Percentiles rank a stretch among this genome's conserved stretches.
Evolutionary conservation across 2,329 filamentous ascomycete species (phyloP).

Genomic region (Meredithiella fracta): DNA sequence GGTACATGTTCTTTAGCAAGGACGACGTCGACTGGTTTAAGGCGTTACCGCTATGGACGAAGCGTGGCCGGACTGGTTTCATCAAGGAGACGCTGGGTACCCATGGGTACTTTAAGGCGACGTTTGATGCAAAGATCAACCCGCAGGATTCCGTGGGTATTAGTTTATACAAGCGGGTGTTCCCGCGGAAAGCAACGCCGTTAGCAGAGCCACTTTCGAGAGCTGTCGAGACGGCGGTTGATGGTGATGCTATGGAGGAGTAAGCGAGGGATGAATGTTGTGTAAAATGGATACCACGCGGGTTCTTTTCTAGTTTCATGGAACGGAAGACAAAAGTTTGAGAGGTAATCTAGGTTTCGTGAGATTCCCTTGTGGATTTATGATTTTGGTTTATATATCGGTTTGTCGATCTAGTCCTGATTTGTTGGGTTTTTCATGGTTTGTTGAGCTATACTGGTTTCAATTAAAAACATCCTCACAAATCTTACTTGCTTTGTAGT

Average conservation of each 20-base stretch:
- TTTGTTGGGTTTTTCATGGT: slow-evolving; percentile 1
- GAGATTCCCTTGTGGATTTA: not conserved
- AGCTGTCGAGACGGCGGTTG: slow-evolving; percentile 16
- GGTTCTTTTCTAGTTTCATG: not conserved
- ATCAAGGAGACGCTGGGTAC: slow-evolving; percentile 91
- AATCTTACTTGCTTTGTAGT: slow-evolving; percentile 1
- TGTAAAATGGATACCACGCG: not conserved
- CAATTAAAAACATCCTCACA: not conserved
- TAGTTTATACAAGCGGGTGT: slow-evolving; percentile 73
- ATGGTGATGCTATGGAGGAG: slow-evolving; percentile 15
- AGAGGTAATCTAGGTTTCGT: not conserved
- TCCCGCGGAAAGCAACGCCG: slow-evolving; percentile 50
- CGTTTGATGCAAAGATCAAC: slow-evolving; percentile 90
- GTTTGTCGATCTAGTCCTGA: not conserved
- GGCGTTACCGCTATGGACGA: slow-evolving; percentile 87
- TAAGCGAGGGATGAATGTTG: slow-evolving; percentile 2
- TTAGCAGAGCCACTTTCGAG: slow-evolving; percentile 29
- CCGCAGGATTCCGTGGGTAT: slow-evolving; percentile 88
- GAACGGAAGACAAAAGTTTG: not conserved
- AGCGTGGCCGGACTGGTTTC: slow-evolving; percentile 69
- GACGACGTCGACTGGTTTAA: slow-evolving; percentile 97
- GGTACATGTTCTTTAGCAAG: slow-evolving; percentile 99
- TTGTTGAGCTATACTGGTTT: not conserved
- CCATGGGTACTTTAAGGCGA: slow-evolving; percentile 99
- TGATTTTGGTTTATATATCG: slow-evolving; percentile 3